Percentiles rank a stretch among this genome's conserved stretches.
Evolutionary conservation across 306 rosid genomes (phyloP).

Genomic region (Ammopiptanthus mongolicus): DNA sequence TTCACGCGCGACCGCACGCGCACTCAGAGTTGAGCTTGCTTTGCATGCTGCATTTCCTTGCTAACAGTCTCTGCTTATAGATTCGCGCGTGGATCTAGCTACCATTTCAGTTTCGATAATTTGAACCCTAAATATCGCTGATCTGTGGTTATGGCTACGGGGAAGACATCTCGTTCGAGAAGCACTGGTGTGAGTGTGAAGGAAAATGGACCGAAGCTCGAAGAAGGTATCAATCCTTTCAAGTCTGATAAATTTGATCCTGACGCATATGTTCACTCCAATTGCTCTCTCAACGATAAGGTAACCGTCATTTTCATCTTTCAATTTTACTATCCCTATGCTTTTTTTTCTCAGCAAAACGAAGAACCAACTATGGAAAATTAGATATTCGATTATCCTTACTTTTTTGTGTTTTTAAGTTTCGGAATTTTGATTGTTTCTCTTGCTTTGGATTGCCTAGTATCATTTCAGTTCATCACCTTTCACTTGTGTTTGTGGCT

Average conservation of each 20-base stretch:
- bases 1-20: neutral
- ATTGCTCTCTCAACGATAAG: constrained; percentile 87
- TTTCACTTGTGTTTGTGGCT: neutral
- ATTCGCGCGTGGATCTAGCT: constrained; percentile 31
- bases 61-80: neutral
- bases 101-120: neutral
- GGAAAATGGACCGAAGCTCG: constrained; percentile 75
- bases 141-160: constrained; percentile 56
- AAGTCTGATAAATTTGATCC: constrained; percentile 88
- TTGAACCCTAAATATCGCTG: constrained; percentile 31
- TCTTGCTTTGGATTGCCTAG: neutral
- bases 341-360: too few relatives aligned
- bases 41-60: neutral
- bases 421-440: neutral
- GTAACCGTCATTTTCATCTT: constrained; percentile 23
- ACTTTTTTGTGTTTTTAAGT: neutral
- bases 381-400: neutral
- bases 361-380: neutral
- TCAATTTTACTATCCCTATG: too few relatives aligned
- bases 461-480: neutral
- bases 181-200: constrained; percentile 43
- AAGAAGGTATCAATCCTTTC: constrained; percentile 77
- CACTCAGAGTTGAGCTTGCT: neutral
- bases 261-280: constrained; percentile 63
- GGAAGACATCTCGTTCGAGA: constrained; percentile 74